These are phyloP conservation scores for Linderina pennispora DNA, from an alignment of 192 early-diverging fungal species.

Conservation along the genomic window DNA sequence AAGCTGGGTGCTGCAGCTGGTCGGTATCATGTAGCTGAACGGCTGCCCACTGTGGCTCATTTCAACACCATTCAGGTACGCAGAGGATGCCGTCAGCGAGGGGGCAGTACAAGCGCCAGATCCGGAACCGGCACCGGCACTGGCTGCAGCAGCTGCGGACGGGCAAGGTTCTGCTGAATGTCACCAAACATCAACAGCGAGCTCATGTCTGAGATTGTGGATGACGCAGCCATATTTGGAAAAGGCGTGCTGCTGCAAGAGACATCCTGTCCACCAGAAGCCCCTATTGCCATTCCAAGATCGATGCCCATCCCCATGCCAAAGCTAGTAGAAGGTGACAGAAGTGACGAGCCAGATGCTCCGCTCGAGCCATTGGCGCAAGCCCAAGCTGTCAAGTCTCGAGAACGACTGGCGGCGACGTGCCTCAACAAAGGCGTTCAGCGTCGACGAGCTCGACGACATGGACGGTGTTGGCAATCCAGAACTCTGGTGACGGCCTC, in stretches of 20 bases:
- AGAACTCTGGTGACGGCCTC: background rate
- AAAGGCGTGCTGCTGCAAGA: background rate
- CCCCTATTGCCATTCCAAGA: background rate
- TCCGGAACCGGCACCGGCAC: no score
- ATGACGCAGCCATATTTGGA: conserved; percentile 3
- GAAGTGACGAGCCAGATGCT: background rate
- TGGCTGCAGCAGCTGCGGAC: no score
- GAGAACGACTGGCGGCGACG: conserved; percentile 2
- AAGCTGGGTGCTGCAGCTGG: conserved; percentile 9
- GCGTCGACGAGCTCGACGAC: conserved; percentile 7
- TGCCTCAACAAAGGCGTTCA: conserved; percentile 10
- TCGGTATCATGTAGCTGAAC: conserved; percentile 1
- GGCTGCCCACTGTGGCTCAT: no score
- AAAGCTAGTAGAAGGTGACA: background rate
- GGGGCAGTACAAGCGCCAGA: no score
- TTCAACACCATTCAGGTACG: no score
- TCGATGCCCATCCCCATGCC: conserved; percentile 4
- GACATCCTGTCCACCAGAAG: background rate
- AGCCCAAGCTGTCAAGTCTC: conserved; percentile 1
- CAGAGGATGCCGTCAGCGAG: no score
- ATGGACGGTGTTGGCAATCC: conserved; percentile 1
- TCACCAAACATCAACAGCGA: conserved; percentile 7
- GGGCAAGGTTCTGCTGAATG: conserved; percentile 1
- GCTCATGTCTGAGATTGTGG: conserved; percentile 1
- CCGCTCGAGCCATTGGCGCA: no score